A percentile compares a stretch with the other conserved stretches of the same genome.
These are phyloP conservation scores for Myxozyma nipponensis DNA, from an alignment of 805 yeast species.

Conservation along the genomic window DNA sequence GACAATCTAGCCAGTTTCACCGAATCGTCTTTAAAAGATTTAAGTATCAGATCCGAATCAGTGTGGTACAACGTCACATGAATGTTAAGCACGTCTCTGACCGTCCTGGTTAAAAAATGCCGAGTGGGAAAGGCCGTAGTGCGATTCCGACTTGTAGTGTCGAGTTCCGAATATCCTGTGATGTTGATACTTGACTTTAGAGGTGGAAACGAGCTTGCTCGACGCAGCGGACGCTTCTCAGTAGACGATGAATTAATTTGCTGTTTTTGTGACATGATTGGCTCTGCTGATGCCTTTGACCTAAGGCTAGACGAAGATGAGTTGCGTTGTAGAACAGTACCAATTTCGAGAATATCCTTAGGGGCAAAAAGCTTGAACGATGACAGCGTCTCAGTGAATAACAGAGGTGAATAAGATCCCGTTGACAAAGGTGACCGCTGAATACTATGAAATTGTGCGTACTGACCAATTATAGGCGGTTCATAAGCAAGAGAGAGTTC, in stretches of 20 bases:
- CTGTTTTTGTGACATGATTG: neutral
- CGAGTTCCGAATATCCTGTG: conserved; percentile 49
- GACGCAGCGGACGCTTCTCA: conserved; percentile 24
- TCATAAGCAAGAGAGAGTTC: conserved; percentile 59
- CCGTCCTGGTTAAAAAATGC: conserved; percentile 51
- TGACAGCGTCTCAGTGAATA: conserved; percentile 58
- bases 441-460: conserved; percentile 42
- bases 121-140: conserved; percentile 35
- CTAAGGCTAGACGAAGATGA: conserved; percentile 53
- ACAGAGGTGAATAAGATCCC: conserved; percentile 62
- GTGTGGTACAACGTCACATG: conserved; percentile 57
- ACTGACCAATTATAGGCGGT: conserved; percentile 52
- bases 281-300: conserved; percentile 18
- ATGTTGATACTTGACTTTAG: conserved; percentile 32
- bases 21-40: conserved; percentile 45
- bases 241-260: neutral
- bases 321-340: conserved; percentile 18
- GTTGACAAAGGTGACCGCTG: conserved; percentile 55
- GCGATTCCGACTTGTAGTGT: conserved; percentile 39
- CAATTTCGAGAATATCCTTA: conserved; percentile 19
- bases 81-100: conserved; percentile 61
- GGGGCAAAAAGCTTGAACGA: conserved; percentile 53
- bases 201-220: conserved; percentile 41
- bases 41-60: conserved; percentile 55
- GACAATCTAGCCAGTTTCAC: conserved; percentile 42